These are phyloP conservation scores for Theobroma grandiflorum DNA, from an alignment of 441 rosid species.

Conservation along the genomic window DNA sequence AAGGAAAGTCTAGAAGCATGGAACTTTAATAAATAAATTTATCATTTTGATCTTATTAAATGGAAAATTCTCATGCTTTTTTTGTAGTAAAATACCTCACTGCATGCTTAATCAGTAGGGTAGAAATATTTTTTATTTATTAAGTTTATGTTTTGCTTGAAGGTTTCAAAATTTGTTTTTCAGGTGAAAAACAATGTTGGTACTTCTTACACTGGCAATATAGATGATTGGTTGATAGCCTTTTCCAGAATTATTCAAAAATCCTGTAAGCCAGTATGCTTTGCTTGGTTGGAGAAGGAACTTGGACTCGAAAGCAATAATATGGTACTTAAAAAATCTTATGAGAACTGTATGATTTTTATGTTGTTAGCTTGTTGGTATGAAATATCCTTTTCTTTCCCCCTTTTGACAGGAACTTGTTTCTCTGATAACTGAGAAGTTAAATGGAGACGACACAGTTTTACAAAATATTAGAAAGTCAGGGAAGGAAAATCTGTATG, in stretches of 20 bases:
- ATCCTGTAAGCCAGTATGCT: slow-evolving; percentile 62
- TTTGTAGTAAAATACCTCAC: not conserved
- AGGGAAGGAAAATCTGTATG: slow-evolving; percentile 87
- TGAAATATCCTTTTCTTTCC: slow-evolving; percentile 19
- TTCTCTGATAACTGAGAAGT: slow-evolving; percentile 67
- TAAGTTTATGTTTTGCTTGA: not conserved
- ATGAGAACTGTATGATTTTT: slow-evolving; percentile 10
- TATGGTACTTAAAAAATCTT: slow-evolving; percentile 46
- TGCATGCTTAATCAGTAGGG: not conserved
- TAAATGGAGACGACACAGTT: slow-evolving; percentile 66
- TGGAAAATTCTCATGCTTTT: not conserved
- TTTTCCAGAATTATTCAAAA: slow-evolving; percentile 57
- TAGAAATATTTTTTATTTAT: not conserved
- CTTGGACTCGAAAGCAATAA: slow-evolving; percentile 51
- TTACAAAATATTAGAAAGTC: slow-evolving; percentile 68
- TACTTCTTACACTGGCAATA: slow-evolving; percentile 32
- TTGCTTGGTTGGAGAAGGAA: slow-evolving; percentile 74
- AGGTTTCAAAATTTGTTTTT: slow-evolving; percentile 8
- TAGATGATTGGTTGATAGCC: slow-evolving; percentile 62
- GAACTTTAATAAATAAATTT: not conserved
- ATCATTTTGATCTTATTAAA: not conserved
- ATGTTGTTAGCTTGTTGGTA: slow-evolving; percentile 21
- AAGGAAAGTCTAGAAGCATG: not conserved
- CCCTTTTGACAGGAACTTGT: slow-evolving; percentile 56
- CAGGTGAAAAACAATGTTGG: slow-evolving; percentile 63